phyloP scores from a whole-genome alignment of 1,139 yeast species.

The Pichia sp. region DNA sequence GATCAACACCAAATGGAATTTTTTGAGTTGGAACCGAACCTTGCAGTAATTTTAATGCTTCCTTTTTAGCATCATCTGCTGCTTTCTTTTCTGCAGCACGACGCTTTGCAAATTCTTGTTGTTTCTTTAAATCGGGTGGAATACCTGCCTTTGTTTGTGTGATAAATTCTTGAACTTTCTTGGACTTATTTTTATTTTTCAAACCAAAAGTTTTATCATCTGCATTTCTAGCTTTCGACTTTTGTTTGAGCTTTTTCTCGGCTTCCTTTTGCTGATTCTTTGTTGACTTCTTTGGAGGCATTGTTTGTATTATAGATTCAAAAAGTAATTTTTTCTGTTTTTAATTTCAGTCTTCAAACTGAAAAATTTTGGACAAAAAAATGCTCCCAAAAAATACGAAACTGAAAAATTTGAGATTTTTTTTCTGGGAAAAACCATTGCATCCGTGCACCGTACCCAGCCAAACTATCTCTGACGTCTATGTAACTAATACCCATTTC shows the following conservation, averaged over 20 bases:
- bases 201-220: constrained; percentile 93
- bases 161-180: constrained; percentile 83
- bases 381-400: background rate
- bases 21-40: constrained; percentile 66
- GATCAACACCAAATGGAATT: constrained; percentile 96
- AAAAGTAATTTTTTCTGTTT: too few relatives aligned
- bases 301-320: constrained; percentile 20
- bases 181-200: constrained; percentile 88
- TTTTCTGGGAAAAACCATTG: background rate
- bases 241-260: constrained; percentile 45
- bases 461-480: background rate
- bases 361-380: background rate
- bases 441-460: background rate
- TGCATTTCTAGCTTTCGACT: constrained; percentile 63
- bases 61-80: constrained; percentile 81
- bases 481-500: background rate
- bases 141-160: constrained; percentile 68
- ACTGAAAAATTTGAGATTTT: background rate
- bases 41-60: constrained; percentile 73
- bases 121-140: constrained; percentile 56
- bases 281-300: constrained; percentile 62
- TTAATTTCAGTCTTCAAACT: background rate
- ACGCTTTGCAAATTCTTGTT: constrained; percentile 69
- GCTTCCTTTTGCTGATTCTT: constrained; percentile 54
- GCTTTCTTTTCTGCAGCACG: constrained; percentile 85